Base-by-base conservation (phyloP, 768 basidiomycete genomes). In the Leccinum rimulosum region DNA sequence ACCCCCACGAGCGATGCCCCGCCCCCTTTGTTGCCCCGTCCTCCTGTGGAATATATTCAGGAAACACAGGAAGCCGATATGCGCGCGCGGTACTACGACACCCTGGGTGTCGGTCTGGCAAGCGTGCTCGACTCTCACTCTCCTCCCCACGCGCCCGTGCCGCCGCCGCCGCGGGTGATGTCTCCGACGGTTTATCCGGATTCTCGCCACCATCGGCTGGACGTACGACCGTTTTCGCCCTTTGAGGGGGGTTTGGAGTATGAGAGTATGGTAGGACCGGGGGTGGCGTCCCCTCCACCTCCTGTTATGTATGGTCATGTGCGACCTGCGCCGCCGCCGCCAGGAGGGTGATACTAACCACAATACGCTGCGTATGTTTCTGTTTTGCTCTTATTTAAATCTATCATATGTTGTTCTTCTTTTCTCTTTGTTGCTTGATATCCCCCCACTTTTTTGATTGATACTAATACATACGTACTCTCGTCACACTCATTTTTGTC, bases 51-150 rank as follows among this genome's bases (percentile, higher is more conserved):
- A 56, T 93, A 93, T 69, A 91, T 93, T 60, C 83, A 87, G 62
- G 88, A 93, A 74, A 93, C 91, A 17, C 86, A 83, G 60, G 86
- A 87, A 64, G 89, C 87, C 64, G 88, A 93, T 63, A 75, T 81
- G 15, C 80, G 87, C 15, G 77, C 84, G 11, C 80, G 80, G 10
- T 65, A 60, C 48, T 73, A 61, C n/a, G 73, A 73, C 36, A 58
- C 43, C 36, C 57, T 72, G 6, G 64, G 64, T 22, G 59, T 68
- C 2, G 63, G 63, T 19, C 55, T 61, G 22, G 62, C 59, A 17
- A 76, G 73, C 70, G 64, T 77, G 66, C 55, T 73, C 48, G 77
- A 76, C 71, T 55, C 75, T 68, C 40, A 45, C n/a, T 9, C 43
- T 45, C 43, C 43, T 45, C 43, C 43, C 19, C 43, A 70, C 62